Conservation (phyloP, 1,284 basidiomycete genomes). For the Porogramme epimiltina region DNA sequence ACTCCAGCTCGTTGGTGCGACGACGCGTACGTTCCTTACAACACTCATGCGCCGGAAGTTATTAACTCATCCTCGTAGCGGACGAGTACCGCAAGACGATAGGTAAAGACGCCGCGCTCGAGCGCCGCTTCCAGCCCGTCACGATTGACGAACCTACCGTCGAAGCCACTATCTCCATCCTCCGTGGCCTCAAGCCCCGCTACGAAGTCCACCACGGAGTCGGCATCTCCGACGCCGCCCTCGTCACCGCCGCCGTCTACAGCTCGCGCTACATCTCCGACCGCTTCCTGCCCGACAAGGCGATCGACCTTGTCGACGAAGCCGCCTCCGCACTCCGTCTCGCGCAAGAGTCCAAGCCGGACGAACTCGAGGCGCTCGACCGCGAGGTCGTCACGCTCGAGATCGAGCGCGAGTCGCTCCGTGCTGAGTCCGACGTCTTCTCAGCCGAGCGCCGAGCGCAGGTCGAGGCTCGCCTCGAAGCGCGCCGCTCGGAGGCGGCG, state of each 20-base stretch:
- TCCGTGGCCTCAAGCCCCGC: slow-evolving; percentile 82
- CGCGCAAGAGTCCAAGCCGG: slow-evolving; percentile 90
- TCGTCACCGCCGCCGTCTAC: slow-evolving; percentile 89
- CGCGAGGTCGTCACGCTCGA: slow-evolving; percentile 85
- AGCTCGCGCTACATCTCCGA: slow-evolving; percentile 84
- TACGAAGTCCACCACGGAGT: slow-evolving; percentile 94
- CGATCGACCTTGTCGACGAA: slow-evolving; percentile 90
- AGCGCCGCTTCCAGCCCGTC: slow-evolving; percentile 89
- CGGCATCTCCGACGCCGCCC: slow-evolving; percentile 83
- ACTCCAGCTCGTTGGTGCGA: slow-evolving; percentile 85
- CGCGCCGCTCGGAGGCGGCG: slow-evolving; percentile 63
- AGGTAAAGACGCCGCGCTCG: slow-evolving; percentile 89
- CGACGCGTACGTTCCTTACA: slow-evolving; percentile 62
- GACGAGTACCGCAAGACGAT: slow-evolving; percentile 93
- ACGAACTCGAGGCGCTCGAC: slow-evolving; percentile 82
- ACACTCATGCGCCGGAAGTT: neutral
- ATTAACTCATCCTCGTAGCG: slow-evolving; percentile 38
- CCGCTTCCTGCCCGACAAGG: slow-evolving; percentile 88
- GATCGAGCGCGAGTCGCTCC: slow-evolving; percentile 89
- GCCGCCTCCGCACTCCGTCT: slow-evolving; percentile 87
- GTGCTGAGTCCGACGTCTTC: slow-evolving; percentile 86
- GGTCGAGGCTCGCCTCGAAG: slow-evolving; percentile 65
- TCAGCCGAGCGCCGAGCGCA: slow-evolving; percentile 70
- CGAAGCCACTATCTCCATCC: slow-evolving; percentile 85
- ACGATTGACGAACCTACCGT: slow-evolving; percentile 87